These are phyloP conservation scores for Leonotis leonurus DNA, from an alignment of 257 asterid species.

Conservation along the genomic window DNA sequence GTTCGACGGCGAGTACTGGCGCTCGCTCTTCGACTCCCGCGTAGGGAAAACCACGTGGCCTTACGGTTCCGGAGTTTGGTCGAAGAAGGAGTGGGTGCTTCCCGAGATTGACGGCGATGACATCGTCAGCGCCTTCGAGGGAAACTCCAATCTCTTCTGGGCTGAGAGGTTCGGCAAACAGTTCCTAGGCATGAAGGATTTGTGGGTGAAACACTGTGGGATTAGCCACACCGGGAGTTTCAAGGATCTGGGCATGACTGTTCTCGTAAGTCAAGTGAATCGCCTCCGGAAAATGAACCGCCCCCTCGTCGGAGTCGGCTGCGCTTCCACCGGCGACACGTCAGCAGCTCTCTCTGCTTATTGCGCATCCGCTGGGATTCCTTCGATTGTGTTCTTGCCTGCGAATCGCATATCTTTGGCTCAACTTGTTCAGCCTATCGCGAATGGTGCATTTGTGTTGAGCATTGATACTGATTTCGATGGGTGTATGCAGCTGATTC, in stretches of 20 bases:
- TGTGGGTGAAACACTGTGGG: constrained; percentile 87
- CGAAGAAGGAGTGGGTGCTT: constrained; percentile 77
- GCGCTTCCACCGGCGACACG: constrained; percentile 82
- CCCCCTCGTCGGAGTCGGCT: constrained; percentile 77
- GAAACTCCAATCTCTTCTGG: constrained; percentile 71
- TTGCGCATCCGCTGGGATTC: constrained; percentile 78
- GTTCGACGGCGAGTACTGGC: constrained; percentile 77
- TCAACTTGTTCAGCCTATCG: constrained; percentile 81
- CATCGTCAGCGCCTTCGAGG: constrained; percentile 67
- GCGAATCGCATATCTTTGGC: constrained; percentile 67
- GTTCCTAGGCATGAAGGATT: constrained; percentile 71
- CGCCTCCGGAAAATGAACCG: constrained; percentile 58
- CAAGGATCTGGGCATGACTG: constrained; percentile 82
- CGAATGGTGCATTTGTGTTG: constrained; percentile 82
- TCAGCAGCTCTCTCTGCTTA: constrained; percentile 77
- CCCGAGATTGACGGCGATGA: constrained; percentile 77
- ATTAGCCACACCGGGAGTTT: constrained; percentile 78
- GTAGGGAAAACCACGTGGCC: constrained; percentile 87
- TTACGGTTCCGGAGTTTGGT: constrained; percentile 87
- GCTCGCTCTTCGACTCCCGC: constrained; percentile 62
- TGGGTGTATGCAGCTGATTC: constrained; percentile 87
- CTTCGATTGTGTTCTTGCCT: constrained; percentile 67
- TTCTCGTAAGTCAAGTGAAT: constrained; percentile 79
- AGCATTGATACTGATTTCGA: constrained; percentile 85
- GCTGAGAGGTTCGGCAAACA: constrained; percentile 88